phyloP scores from a whole-genome alignment of 2,329 filamentous ascomycete genomes.

The Graphium sp. region DNA sequence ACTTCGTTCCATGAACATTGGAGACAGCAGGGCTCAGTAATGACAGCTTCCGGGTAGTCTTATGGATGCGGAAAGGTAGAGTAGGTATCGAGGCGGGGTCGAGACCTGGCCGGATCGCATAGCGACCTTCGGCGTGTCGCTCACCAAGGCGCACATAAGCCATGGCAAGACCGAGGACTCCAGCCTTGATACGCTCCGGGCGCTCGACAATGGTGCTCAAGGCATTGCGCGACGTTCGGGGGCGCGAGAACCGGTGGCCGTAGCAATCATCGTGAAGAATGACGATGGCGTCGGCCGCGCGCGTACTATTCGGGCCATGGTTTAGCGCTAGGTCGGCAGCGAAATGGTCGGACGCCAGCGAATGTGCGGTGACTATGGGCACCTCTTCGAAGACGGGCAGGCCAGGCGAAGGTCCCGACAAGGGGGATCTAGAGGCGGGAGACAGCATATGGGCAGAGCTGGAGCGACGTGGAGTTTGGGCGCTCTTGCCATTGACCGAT shows the following conservation, averaged over 20 bases:
- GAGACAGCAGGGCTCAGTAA: slow-evolving; percentile 65
- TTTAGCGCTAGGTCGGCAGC: slow-evolving; percentile 50
- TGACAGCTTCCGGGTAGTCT: slow-evolving; percentile 55
- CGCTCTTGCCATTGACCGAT: slow-evolving; percentile 22
- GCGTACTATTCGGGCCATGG: slow-evolving; percentile 24
- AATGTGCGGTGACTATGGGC: slow-evolving; percentile 26
- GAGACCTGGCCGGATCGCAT: slow-evolving; percentile 48
- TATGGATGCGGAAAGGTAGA: slow-evolving; percentile 71
- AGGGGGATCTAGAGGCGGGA: slow-evolving; percentile 20
- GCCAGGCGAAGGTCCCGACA: slow-evolving; percentile 9
- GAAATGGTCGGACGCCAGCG: slow-evolving; percentile 53
- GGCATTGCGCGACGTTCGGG: slow-evolving; percentile 53
- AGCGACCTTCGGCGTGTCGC: slow-evolving; percentile 53
- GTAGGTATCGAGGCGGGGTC: slow-evolving; percentile 35
- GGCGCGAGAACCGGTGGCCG: slow-evolving; percentile 78
- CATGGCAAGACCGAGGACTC: slow-evolving; percentile 62
- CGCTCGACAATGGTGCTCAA: slow-evolving; percentile 80
- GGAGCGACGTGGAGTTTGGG: slow-evolving; percentile 22
- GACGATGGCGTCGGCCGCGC: slow-evolving; percentile 51
- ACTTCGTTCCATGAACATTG: slow-evolving; percentile 76
- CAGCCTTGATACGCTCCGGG: slow-evolving; percentile 77
- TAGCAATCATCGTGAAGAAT: slow-evolving; percentile 90
- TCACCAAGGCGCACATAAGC: slow-evolving; percentile 86
- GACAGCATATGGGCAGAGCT: slow-evolving; percentile 28
- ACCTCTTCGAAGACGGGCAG: slow-evolving; percentile 18